These are phyloP conservation scores for Neocucurbitaria cava DNA, from an alignment of 2,329 filamentous ascomycete genomes.

Conservation along the genomic window DNA sequence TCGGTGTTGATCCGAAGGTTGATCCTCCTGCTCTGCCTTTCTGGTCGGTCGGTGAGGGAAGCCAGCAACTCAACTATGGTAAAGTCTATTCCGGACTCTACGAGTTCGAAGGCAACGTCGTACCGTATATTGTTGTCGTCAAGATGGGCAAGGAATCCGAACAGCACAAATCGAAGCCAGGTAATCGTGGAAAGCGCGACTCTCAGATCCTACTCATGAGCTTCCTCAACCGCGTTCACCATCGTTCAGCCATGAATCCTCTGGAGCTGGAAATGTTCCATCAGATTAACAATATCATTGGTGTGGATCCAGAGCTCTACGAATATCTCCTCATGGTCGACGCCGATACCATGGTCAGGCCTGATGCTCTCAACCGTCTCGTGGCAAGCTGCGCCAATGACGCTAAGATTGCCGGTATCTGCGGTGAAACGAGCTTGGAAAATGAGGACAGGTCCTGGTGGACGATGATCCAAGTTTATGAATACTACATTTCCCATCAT, in stretches of 20 bases:
- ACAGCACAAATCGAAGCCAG: slow-evolving; percentile 87
- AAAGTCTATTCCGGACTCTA: slow-evolving; percentile 99
- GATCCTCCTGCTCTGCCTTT: slow-evolving; percentile 94
- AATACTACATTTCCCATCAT: slow-evolving; percentile 99
- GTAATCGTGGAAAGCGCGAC: slow-evolving; percentile 98
- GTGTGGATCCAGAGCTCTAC: slow-evolving; percentile 95
- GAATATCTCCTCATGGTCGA: slow-evolving; percentile 98
- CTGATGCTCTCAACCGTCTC: slow-evolving; percentile 90
- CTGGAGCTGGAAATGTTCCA: slow-evolving; percentile 98
- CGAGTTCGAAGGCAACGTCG: slow-evolving; percentile 96
- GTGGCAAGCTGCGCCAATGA: slow-evolving; percentile 94
- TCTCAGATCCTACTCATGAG: slow-evolving; percentile 95
- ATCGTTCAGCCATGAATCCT: slow-evolving; percentile 91
- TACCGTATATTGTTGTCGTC: slow-evolving; percentile 93
- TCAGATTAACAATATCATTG: slow-evolving; percentile 98
- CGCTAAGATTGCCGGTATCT: slow-evolving; percentile 95
- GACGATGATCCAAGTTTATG: slow-evolving; percentile 99
- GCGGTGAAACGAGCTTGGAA: slow-evolving; percentile 93
- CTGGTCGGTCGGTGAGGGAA: slow-evolving; percentile 87
- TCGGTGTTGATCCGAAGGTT: slow-evolving; percentile 95
- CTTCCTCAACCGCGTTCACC: slow-evolving; percentile 97
- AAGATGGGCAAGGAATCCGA: slow-evolving; percentile 98
- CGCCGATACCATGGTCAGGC: slow-evolving; percentile 91
- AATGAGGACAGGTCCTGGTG: slow-evolving; percentile 96
- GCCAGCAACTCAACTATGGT: slow-evolving; percentile 94